Conservation (phyloP, 2,329 filamentous ascomycete genomes). For the Alternaria sp. region DNA sequence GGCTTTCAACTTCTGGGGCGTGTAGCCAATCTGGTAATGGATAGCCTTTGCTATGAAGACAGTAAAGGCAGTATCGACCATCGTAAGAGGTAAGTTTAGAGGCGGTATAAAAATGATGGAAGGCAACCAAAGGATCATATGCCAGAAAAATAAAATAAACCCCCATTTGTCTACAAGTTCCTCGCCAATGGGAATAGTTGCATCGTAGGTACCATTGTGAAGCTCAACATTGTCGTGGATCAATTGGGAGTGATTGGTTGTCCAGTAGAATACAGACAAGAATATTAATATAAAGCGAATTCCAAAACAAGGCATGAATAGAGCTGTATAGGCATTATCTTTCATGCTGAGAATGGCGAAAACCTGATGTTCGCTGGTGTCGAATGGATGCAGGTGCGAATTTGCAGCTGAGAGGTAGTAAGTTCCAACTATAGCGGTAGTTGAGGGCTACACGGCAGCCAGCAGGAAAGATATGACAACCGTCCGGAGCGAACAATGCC, state of each 20-base stretch:
- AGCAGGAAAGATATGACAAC: background rate
- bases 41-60: slow-evolving; percentile 12
- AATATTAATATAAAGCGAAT: slow-evolving; percentile 15
- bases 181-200: slow-evolving; percentile 15
- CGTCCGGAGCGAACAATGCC: background rate
- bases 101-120: slow-evolving; percentile 11
- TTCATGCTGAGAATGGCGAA: background rate
- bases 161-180: slow-evolving; percentile 21
- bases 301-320: background rate
- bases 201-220: slow-evolving; percentile 20
- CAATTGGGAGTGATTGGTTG: slow-evolving; percentile 8
- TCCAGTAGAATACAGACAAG: slow-evolving; percentile 11
- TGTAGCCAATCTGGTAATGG: slow-evolving; percentile 17
- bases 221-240: slow-evolving; percentile 19
- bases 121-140: slow-evolving; percentile 10
- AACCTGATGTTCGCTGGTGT: background rate
- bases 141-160: slow-evolving; percentile 8
- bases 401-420: background rate
- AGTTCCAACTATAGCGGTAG: background rate
- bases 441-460: background rate
- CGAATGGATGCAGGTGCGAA: background rate
- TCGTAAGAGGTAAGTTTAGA: slow-evolving; percentile 16
- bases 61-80: slow-evolving; percentile 15
- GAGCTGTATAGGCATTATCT: background rate
- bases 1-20: slow-evolving; percentile 5